Evolutionary conservation across 129 eudicot genomes (phyloP), one percentile per base, ranked within the genome.

Genomic region (Tagetes erecta): DNA sequence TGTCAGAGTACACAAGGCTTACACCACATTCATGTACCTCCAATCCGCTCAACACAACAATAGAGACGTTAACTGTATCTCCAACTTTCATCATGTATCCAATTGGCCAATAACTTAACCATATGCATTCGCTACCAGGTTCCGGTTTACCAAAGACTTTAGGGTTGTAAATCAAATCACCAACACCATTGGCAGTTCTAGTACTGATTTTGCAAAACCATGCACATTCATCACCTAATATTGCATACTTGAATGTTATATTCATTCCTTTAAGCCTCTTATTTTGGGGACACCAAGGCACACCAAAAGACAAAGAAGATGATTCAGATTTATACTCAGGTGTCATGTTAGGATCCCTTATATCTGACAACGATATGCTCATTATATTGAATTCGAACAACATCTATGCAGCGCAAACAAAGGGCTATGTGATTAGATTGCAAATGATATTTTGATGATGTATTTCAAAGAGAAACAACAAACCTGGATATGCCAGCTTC

Each of bases 81-180:
- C 74, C 77, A 36, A 12, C 10, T 1, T 2, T 3, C 36, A 81
- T 70, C 6, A 0, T 6, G 42, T 45, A 64, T 59, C 77, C 81
- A 20, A 76, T 75, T 30, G 76, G 80, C 81, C 81, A 81, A 65
- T 70, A 77, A 64, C 84, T 70, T 64, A 70, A 81, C 78, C 81
- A 81, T 30, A 55, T 60, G 53, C 67, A 73, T 34, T 35, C 65
- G 27, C 76, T 12, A 51, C 30, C 78, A 3, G 12, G 1, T 59
- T 34, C 72, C 47, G 85, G 81, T 58, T 64, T 56, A 27, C 81
- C 81, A 46, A 63, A 81, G 46, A 66, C 62, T 13, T 8, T 62
- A 53, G 85, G 85, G 47, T 52, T 70, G 71, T 81, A 76, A 52
- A 71, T 50, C n/a, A 69, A 58, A 20, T 20, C 27, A 31, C 62